Evolutionary conservation across 129 eudicot genomes (phyloP).

Genomic region (Artemisia tridentata): DNA sequence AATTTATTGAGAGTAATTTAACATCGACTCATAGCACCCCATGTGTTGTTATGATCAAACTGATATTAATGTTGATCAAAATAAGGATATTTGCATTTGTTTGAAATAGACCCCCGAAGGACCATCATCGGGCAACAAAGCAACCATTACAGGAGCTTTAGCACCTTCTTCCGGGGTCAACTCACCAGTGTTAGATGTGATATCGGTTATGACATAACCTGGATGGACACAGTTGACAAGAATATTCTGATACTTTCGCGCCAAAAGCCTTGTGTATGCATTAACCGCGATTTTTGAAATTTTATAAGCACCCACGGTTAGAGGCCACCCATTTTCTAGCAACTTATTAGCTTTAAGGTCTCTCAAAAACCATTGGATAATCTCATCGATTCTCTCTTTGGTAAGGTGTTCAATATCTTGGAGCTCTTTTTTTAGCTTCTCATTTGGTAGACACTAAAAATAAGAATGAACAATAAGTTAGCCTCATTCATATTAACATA

Average conservation of each 20-base stretch:
- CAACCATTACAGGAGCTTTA: slow-evolving; percentile 38
- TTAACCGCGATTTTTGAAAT: too few species aligned
- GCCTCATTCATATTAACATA: too few species aligned
- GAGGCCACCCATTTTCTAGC: too few species aligned
- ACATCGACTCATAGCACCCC: not conserved
- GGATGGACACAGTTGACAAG: too few species aligned
- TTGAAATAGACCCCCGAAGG: slow-evolving; percentile 47
- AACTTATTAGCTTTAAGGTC: too few species aligned
- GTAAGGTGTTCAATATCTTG: slow-evolving; percentile 31
- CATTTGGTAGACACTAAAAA: slow-evolving; percentile 32
- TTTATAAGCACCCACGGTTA: too few species aligned
- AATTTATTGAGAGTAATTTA: not conserved
- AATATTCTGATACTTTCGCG: too few species aligned
- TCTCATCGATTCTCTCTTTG: slow-evolving; percentile 38
- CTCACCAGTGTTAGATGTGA: slow-evolving; percentile 36
- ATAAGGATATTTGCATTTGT: slow-evolving; percentile 27
- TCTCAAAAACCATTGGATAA: slow-evolving; percentile 30
- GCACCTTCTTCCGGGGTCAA: slow-evolving; percentile 51
- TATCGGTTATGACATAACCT: slow-evolving; percentile 54
- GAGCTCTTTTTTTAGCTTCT: slow-evolving; percentile 34
- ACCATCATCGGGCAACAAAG: slow-evolving; percentile 47
- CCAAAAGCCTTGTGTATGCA: too few species aligned
- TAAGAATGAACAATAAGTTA: not conserved
- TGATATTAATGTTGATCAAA: not conserved
- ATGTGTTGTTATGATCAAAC: too few species aligned